These are phyloP conservation scores for Alternaria burnsii DNA, from an alignment of 2,329 filamentous ascomycete species.

Conservation along the genomic window DNA sequence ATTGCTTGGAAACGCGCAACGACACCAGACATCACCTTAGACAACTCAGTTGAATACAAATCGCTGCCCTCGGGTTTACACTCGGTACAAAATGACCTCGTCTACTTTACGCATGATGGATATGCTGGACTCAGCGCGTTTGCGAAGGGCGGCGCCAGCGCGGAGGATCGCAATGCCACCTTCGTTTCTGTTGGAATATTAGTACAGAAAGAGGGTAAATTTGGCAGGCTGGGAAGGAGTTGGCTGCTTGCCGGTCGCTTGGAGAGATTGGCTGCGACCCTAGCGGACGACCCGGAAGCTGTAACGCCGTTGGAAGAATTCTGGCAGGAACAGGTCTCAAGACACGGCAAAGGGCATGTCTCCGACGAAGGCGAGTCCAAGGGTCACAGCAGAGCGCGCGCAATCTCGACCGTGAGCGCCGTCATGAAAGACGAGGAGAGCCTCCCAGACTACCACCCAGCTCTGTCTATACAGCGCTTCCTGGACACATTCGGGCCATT, in stretches of 20 bases:
- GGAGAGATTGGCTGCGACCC: conserved; percentile 71
- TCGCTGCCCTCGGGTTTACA: conserved; percentile 93
- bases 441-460: conserved; percentile 82
- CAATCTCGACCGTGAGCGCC: conserved; percentile 63
- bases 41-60: conserved; percentile 94
- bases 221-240: conserved; percentile 83
- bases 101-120: conserved; percentile 88
- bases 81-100: conserved; percentile 83
- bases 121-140: conserved; percentile 93
- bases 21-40: conserved; percentile 73
- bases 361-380: conserved; percentile 18
- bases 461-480: conserved; percentile 79
- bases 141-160: conserved; percentile 80
- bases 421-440: conserved; percentile 69
- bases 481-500: conserved; percentile 88
- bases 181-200: conserved; percentile 93
- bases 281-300: conserved; percentile 71
- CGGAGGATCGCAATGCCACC: conserved; percentile 82
- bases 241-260: conserved; percentile 87
- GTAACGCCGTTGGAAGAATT: conserved; percentile 76
- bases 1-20: conserved; percentile 85
- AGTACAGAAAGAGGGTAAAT: conserved; percentile 74
- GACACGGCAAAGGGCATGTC: background rate
- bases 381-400: conserved; percentile 42
- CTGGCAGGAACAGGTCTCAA: conserved; percentile 69